Base-by-base conservation (phyloP, 1,284 basidiomycete species). In the Cutaneotrichosporon sp. region DNA sequence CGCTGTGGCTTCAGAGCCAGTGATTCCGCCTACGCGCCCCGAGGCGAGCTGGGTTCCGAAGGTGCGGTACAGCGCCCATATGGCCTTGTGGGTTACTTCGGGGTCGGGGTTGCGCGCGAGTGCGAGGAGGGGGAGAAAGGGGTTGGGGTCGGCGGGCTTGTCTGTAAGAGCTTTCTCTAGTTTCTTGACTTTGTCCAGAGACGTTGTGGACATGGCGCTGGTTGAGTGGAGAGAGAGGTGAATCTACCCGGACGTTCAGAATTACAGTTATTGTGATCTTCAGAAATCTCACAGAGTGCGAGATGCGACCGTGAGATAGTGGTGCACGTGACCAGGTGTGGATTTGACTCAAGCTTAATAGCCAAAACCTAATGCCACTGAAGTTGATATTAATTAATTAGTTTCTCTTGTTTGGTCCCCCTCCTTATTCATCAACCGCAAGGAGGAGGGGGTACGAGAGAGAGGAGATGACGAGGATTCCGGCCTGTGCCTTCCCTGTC, bases 51-150 rank as follows among this genome's bases (percentile, higher is more conserved):
- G 74, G 24, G 80, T 65, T 5, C 88, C 82, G 68, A 90, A 92
- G 16, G 86, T 78, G 25, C 90, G 79, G 72, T 94, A 92, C 19
- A 88, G 72, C 0, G 89, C 84, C 75, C 91, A 94, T 10, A 90
- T 79, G 0, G 82, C 83, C 65, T 86, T 90, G 52, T 86, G 86
- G 10, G 82, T 80, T 32, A 82, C 77, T 57, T 80, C 77, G 0
- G 84, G 72, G 75, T 55, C 59, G 12, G 46, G 50, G 35, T 55
- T 77, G 20, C 65, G 68, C 16, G 31, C 79, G 31, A 88, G 74
- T 14, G 82, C 76, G 49, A 91, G 70, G 7, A 96, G 81, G 67
- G 91, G 87, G 6, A 84, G 82, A 19, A 94, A 78, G 1, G 84
- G 78, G 67, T 96, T 96, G 35, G 94, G 79, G 19, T 89, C 87